Evolutionary conservation across 805 yeast species (phyloP), one percentile per base, ranked within the genome.

Genomic region (Geotrichum ghanense): DNA sequence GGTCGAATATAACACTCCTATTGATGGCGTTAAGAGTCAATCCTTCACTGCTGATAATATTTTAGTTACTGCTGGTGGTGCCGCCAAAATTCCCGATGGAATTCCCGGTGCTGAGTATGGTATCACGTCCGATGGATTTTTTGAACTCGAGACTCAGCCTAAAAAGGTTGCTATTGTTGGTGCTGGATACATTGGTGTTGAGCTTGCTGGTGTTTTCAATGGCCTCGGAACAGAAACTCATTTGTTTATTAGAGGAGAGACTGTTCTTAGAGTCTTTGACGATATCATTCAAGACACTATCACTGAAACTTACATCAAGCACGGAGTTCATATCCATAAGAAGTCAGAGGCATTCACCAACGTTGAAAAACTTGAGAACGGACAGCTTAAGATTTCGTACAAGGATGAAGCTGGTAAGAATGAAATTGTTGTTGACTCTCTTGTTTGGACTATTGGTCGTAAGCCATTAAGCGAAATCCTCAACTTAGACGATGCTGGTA

Each of bases 151-250:
- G 50, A 60, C 68, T 43, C 97, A 89, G 67, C 98, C 99, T 45
- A 81, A 87, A 66, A 74, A 80, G 43, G 97, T 90, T 23, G 97
- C 94, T 1, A 74, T 92, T 51, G 95, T 92, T 10, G 99, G 99
- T 56, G 96, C 96, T 34, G 99, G 99, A 41, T 92, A 92, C 69
- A 92, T 92, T 62, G 97, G 95, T 48, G 83, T 88, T 43, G 99
- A 92, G 70, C 75, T 92, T 45, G 83, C 97, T 4, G 98, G 98
- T 52, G 88, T 92, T 41, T 90, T 92, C 78, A 75, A 84, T 54
- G 87, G 87, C 21, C 73, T 92, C 51, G 95, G 95, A 16, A 63
- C 90, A 14, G 87, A 90, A 54, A 82, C 95, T 42, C 90, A 85
- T 63, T 64, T 92, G 64, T 75, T 90, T 50, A 84, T 90, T 52